Percentiles rank a stretch among this genome's conserved stretches.
These are phyloP conservation scores for Naganishia cerealis DNA, from an alignment of 1,284 basidiomycete species.

Conservation along the genomic window DNA sequence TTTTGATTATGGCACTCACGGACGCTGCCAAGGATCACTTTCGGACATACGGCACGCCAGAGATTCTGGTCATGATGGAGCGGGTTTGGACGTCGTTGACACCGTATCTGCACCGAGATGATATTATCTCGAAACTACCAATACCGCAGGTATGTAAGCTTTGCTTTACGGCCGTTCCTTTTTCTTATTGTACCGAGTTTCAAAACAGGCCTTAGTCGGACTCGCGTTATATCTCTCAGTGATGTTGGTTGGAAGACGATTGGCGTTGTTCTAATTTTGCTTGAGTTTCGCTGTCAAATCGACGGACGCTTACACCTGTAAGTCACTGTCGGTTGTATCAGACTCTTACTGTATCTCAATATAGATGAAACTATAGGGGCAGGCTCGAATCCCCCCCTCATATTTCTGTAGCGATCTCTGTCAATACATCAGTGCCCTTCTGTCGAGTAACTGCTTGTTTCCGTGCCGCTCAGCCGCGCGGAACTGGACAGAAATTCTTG, in stretches of 20 bases:
- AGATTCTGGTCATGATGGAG: not conserved
- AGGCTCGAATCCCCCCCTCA: no score
- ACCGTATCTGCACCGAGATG: conserved; percentile 17
- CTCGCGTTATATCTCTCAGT: conserved; percentile 5
- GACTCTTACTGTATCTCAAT: no score
- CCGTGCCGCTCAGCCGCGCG: no score
- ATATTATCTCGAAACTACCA: conserved; percentile 15
- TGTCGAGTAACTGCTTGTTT: no score
- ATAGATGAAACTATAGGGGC: no score
- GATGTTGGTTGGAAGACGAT: conserved; percentile 5
- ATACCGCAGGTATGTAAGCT: conserved; percentile 22
- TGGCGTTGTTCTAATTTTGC: not conserved
- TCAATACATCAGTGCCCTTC: no score
- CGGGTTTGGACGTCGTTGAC: conserved; percentile 8
- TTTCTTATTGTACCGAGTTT: not conserved
- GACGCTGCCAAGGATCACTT: conserved; percentile 26
- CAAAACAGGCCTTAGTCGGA: conserved; percentile 6
- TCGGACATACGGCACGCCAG: conserved; percentile 17
- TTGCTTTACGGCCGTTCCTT: no score
- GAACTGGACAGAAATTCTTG: no score
- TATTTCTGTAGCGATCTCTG: no score
- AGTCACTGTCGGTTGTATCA: no score
- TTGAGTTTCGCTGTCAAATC: not conserved
- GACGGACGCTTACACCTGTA: not conserved
- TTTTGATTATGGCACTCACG: conserved; percentile 36